Evolutionary conservation across 2,329 filamentous ascomycete species (phyloP), one percentile per base, ranked within the genome.

Genomic region (Sporothrix inflata): DNA sequence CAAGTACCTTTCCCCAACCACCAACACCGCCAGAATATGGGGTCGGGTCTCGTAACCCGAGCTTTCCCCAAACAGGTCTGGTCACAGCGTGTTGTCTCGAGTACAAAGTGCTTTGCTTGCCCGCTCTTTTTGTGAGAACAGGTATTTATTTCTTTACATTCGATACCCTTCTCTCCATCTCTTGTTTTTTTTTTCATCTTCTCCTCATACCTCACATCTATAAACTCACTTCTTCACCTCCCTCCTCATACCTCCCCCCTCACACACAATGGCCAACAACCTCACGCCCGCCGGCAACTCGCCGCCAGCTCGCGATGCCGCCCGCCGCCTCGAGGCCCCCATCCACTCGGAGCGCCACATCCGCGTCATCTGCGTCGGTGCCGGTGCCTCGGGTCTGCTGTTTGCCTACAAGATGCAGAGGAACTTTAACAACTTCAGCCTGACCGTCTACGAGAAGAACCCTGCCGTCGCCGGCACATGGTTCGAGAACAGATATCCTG

Each of bases 401-500:
- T 78, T 85, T 75, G 84, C 84, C 14, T 85, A 85, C 79, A 85
- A 86, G 76, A 77, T 85, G 8, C 81, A 81, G 73, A 74, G 74
- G 78, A 79, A 63, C 57, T 84, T 85, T 67, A 75, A 77, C 19
- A 83, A 85, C 73, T 83, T 82, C 53, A 63, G 55, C 65, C 72
- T 74, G 14, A 65, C 66, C 3, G 66, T 86, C 19, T 86, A 84
- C 72, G 85, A 87, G 75, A 85, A 85, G 77, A 86, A 86, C 73
- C 70, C 78, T 1, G 82, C 82, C 55, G 78, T 86, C 0, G 79
- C 80, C 1, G 85, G 85, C 5, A 87, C 85, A 3, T 87, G 85
- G 85, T 85, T 78, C 55, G 85, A 87, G 76, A 87, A 87, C 76
- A 79, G 79, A 71, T 84, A 83, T 71, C 81, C 82, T 6, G 82